phyloP scores from a whole-genome alignment of 176 grass and related monocot species.

The Sorghum bicolor region DNA sequence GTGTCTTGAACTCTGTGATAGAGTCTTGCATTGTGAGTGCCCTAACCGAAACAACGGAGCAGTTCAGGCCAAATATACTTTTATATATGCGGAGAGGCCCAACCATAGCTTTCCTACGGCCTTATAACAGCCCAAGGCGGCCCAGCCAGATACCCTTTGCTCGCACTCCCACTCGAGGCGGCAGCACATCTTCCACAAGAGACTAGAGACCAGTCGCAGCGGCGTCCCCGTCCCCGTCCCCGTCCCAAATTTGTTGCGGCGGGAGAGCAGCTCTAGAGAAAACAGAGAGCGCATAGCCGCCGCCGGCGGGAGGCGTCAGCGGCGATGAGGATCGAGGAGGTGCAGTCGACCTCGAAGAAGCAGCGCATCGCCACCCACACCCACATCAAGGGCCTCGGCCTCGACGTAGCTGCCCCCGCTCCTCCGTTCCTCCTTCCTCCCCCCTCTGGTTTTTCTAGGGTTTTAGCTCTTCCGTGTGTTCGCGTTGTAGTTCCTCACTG shows the following conservation, averaged over 20 bases:
- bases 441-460: conserved; percentile 24
- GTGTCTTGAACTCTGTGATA: too few species aligned
- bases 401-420: conserved; percentile 54
- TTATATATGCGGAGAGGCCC: too few species aligned
- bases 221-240: background rate
- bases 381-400: conserved; percentile 96
- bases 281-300: background rate
- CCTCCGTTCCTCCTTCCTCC: background rate
- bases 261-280: background rate
- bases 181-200: background rate
- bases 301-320: background rate
- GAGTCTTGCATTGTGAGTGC: too few species aligned
- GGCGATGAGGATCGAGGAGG: conserved; percentile 89
- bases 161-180: background rate
- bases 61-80: background rate
- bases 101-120: background rate
- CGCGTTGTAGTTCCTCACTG: background rate
- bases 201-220: background rate
- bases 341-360: conserved; percentile 88
- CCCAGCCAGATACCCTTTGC: background rate
- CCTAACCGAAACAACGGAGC: too few species aligned
- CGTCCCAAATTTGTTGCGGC: background rate
- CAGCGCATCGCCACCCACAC: conserved; percentile 91
- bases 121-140: background rate
- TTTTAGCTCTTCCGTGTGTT: conserved; percentile 5